phyloP scores from a whole-genome alignment of 768 basidiomycete genomes.

The Crepidotus variabilis region DNA sequence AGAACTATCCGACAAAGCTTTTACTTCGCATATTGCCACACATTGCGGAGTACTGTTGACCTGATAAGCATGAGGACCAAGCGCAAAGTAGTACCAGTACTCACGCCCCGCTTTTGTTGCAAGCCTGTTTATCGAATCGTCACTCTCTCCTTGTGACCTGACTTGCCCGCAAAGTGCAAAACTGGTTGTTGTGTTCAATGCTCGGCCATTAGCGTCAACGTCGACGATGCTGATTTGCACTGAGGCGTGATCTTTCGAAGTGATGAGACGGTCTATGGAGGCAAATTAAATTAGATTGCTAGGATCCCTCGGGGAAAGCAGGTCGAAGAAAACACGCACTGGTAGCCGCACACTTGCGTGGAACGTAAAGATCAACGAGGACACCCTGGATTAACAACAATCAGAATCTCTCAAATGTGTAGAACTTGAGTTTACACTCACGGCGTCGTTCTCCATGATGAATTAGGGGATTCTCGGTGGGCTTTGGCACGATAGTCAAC shows the following conservation, averaged over 20 bases:
- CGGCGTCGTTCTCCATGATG: constrained; percentile 91
- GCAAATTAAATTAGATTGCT: constrained; percentile 4
- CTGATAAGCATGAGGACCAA: background rate
- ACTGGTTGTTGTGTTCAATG: constrained; percentile 75
- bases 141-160: constrained; percentile 91
- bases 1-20: constrained; percentile 10
- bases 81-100: constrained; percentile 30
- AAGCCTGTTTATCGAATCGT: constrained; percentile 94
- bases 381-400: constrained; percentile 58
- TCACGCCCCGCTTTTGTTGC: constrained; percentile 93
- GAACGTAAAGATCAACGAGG: constrained; percentile 99
- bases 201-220: constrained; percentile 87
- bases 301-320: background rate
- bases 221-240: constrained; percentile 95
- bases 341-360: constrained; percentile 98
- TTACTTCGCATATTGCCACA: constrained; percentile 96
- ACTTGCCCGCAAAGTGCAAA: constrained; percentile 95
- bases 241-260: constrained; percentile 97
- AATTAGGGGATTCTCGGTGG: constrained; percentile 21
- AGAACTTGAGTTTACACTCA: constrained; percentile 31
- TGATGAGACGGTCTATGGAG: constrained; percentile 87
- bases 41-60: constrained; percentile 83
- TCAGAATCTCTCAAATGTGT: constrained; percentile 4
- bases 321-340: constrained; percentile 53
- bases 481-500: constrained; percentile 19